A percentile compares a stretch with the other conserved stretches of the same genome.
These are phyloP conservation scores for Corynespora cassiicola DNA, from an alignment of 2,329 filamentous ascomycete species.

Conservation along the genomic window DNA sequence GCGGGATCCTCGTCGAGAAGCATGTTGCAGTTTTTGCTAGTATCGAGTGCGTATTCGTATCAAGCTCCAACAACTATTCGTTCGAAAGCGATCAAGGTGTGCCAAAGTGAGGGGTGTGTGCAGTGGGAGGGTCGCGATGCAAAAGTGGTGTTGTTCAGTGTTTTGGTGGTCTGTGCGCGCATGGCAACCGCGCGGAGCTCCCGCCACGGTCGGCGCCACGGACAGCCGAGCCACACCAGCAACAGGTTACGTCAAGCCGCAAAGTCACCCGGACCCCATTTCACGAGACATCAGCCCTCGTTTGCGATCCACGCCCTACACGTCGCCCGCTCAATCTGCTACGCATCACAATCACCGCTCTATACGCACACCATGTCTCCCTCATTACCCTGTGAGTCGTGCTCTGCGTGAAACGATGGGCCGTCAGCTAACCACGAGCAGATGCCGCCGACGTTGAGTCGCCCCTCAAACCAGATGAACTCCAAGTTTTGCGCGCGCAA, in stretches of 20 bases:
- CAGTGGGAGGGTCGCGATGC: conserved; percentile 18
- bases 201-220: conserved; percentile 29
- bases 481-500: conserved; percentile 89
- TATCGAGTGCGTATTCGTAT: conserved; percentile 11
- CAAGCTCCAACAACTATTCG: too few species aligned
- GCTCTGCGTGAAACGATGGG: background rate
- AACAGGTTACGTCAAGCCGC: conserved; percentile 40
- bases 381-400: conserved; percentile 43
- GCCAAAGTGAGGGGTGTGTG: conserved; percentile 4
- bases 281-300: too few species aligned
- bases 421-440: conserved; percentile 51
- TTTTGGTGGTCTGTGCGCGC: conserved; percentile 36
- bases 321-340: background rate
- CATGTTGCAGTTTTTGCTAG: conserved; percentile 64
- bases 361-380: conserved; percentile 33
- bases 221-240: conserved; percentile 25
- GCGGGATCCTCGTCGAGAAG: conserved; percentile 93
- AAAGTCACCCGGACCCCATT: conserved; percentile 11
- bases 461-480: conserved; percentile 87
- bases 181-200: conserved; percentile 35
- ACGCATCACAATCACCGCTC: background rate
- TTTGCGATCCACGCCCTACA: background rate
- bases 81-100: conserved; percentile 1
- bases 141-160: conserved; percentile 35
- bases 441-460: conserved; percentile 98